phyloP scores from a whole-genome alignment of 2,329 filamentous ascomycete genomes.

The Phaeomoniella chlamydospora region DNA sequence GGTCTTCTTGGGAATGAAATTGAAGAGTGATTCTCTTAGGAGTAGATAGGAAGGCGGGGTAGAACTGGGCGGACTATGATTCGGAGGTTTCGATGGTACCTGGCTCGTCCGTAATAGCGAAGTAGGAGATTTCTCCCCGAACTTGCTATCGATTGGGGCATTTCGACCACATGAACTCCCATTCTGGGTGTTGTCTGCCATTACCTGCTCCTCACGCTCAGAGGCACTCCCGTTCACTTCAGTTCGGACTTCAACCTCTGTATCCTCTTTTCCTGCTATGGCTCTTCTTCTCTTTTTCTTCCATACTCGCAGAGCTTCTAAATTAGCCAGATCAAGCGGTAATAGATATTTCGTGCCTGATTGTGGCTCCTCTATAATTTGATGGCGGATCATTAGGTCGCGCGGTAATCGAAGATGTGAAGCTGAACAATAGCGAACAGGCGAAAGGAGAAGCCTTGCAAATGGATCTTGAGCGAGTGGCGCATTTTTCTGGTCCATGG shows the following conservation, averaged over 20 bases:
- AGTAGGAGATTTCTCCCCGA: neutral
- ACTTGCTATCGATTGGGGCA: too few relatives aligned
- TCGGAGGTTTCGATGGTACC: neutral
- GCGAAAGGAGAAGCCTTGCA: neutral
- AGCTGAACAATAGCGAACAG: neutral
- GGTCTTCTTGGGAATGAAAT: neutral
- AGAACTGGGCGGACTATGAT: neutral
- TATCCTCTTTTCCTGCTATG: too few relatives aligned
- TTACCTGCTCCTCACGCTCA: too few relatives aligned
- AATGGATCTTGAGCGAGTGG: neutral
- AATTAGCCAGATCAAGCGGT: neutral
- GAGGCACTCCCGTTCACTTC: too few relatives aligned
- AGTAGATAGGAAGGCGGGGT: neutral
- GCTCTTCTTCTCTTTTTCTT: neutral
- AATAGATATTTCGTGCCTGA: neutral
- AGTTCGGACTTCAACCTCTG: too few relatives aligned
- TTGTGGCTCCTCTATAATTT: neutral
- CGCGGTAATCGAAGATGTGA: neutral
- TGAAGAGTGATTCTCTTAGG: neutral
- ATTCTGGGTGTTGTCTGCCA: too few relatives aligned
- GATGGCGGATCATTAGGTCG: neutral
- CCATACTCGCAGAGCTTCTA: neutral
- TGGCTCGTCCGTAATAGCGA: neutral
- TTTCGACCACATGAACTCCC: too few relatives aligned
- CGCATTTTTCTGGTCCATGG: neutral